Base-by-base conservation (phyloP, 805 yeast species). In the Saturnispora sanitii region DNA sequence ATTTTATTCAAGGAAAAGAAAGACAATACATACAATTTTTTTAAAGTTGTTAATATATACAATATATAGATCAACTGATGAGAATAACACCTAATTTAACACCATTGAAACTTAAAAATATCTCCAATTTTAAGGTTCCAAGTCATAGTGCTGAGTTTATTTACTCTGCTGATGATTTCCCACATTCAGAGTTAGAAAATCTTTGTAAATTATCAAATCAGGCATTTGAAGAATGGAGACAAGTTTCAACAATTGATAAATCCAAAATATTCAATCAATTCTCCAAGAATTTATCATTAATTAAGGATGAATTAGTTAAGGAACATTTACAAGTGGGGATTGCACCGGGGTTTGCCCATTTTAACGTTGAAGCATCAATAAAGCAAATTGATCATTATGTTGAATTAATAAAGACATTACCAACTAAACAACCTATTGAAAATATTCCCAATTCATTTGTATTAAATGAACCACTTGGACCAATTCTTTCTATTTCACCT, bases 401-500 rank as follows among this genome's bases (percentile, higher is more conserved):
- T 18, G 38, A 49, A 0, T 48, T 53, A 2, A 31, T 64, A 15
- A 15, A 47, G 9, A 45, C 50, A 2, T 37, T 43, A 9, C 28
- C 45, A 5, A 42, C 38, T 2, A 60, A 58, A 9, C n/a, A n/a
- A n/a, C 34, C 23, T 7, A 7, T 55, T 12, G 18, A 34, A 21
- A n/a, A 17, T 13, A 13, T 33, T 13, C 17, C 35, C 22, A 36
- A 54, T 20, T 37, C 56, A 1, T 20, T 66, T 40, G 57, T 60
- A 2, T 32, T 60, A 13, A 58, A 53, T 32, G 57, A 60, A 32
- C 74, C 75, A 1, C 41, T 67, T 13, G 75, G 75, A 1, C 68
- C 72, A 0, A 68, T 70, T 1, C 48, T 69, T 27, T 58, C 71
- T 15, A 63, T 70, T 2, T 57, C 72, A 2, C 67, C 75, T 1